Base-by-base conservation (phyloP, 257 asterid genomes). In the Misopates orontium region DNA sequence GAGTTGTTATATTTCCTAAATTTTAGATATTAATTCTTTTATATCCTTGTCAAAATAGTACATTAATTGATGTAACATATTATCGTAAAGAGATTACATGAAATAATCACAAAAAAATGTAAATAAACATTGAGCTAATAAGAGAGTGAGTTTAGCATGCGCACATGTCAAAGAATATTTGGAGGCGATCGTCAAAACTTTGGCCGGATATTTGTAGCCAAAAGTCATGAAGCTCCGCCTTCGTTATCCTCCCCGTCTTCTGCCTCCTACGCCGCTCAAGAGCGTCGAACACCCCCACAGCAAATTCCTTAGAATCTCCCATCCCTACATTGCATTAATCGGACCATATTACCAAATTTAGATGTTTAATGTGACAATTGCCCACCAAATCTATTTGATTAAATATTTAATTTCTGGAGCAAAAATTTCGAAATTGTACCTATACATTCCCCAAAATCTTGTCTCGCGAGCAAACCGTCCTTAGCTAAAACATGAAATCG, bases 131-230 rank as follows among this genome's bases (percentile, higher is more conserved):
- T n/a, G n/a, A 23, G 20, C 25, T 54, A 53, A 53, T 12, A 24
- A 6, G 22, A 9, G 17, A 21, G 14, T 8, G 22, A 20, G 22
- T 51, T 16, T 21, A 19, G 18, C 6, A 17, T 19, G 22, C 84
- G 62, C 52, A 88, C 98, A 91, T 91, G 83, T 91, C 98, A 44
- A 91, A 91, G 90, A 91, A 91, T 76, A 91, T 91, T 73, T 91
- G 98, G 25, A 91, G 95, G 53, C 98, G 91, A 39, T 95, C 95
- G 72, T 91, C 98, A 64, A 91, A 91, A 61, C 96, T 91, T 63
- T 81, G 82, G 76, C 88, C 95, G 39, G 98, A 88, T 69, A 91
- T 82, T 75, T 86, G 95, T 32, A 80, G 76, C 98, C 98, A 91
- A 72, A 85, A 86, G 8, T 91, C 96, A 62, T 79, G 90, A 75